Conservation (phyloP, 2,329 filamentous ascomycete species). For the Zymoseptoria crescenta region DNA sequence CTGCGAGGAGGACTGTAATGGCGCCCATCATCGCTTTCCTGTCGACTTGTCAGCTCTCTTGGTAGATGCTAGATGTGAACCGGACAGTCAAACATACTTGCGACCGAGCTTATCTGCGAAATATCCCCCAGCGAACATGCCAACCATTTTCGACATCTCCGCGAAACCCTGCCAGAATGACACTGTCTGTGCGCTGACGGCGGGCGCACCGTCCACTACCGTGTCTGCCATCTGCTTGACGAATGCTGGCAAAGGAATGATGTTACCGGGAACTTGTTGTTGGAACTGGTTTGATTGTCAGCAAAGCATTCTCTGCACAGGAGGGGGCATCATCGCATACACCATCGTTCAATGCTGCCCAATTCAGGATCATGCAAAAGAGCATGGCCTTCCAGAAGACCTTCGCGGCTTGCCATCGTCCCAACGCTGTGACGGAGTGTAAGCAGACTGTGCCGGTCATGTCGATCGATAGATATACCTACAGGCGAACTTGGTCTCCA, state of each 20-base stretch:
- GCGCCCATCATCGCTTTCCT: constrained; percentile 11
- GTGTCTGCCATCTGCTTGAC: constrained; percentile 13
- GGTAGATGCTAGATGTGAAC: background rate
- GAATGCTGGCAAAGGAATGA: constrained; percentile 14
- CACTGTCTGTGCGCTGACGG: constrained; percentile 6
- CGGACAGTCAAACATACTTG: constrained; percentile 1
- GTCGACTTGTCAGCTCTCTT: background rate
- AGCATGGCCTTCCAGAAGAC: constrained; percentile 15
- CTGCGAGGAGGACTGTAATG: constrained; percentile 10
- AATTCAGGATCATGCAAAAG: constrained; percentile 14
- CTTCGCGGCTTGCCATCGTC: constrained; percentile 12
- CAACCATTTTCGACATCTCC: constrained; percentile 14
- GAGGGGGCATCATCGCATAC: background rate
- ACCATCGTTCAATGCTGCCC: constrained; percentile 16
- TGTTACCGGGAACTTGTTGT: constrained; percentile 15
- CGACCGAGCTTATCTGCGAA: constrained; percentile 8
- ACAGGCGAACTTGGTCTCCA: constrained; percentile 6
- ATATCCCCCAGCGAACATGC: constrained; percentile 10
- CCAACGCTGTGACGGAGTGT: constrained; percentile 5
- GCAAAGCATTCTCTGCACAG: background rate
- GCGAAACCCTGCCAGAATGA: constrained; percentile 15
- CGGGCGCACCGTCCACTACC: constrained; percentile 6
- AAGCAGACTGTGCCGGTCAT: background rate
- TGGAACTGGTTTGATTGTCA: constrained; percentile 6
- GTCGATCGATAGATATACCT: background rate